Conservation (phyloP, 306 rosid species). For the Lagenaria siceraria region DNA sequence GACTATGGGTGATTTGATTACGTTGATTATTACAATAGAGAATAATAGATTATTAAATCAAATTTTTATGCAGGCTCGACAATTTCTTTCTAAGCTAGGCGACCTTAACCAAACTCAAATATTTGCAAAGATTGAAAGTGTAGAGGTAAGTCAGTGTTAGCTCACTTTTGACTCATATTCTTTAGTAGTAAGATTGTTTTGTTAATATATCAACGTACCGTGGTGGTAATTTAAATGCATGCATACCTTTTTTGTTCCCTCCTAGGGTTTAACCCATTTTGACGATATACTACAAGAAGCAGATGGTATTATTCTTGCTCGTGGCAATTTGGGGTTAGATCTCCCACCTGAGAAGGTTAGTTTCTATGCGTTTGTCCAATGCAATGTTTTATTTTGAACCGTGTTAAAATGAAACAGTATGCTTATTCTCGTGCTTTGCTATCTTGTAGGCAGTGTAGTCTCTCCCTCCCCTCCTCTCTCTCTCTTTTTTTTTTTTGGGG, state of each 20-base stretch:
- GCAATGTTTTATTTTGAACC: background rate
- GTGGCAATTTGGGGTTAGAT: constrained; percentile 48
- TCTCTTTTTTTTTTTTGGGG: too few relatives aligned
- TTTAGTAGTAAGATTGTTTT: background rate
- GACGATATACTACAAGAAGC: constrained; percentile 48
- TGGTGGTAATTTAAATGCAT: background rate
- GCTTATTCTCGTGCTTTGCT: background rate
- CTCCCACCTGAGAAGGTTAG: constrained; percentile 46
- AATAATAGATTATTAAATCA: background rate
- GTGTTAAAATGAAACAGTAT: background rate
- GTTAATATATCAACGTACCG: background rate
- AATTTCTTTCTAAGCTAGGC: constrained; percentile 30
- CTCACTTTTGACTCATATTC: background rate
- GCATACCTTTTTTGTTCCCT: background rate
- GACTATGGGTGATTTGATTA: background rate
- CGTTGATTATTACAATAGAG: background rate
- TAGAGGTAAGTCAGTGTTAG: constrained; percentile 20
- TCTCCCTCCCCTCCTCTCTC: background rate
- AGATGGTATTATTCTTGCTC: constrained; percentile 44
- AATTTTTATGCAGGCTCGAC: constrained; percentile 27
- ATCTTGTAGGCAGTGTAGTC: background rate
- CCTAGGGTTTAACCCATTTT: constrained; percentile 34
- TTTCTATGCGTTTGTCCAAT: background rate
- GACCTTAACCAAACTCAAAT: constrained; percentile 45
- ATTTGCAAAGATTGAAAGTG: constrained; percentile 40